Conservation (phyloP, 2,329 filamentous ascomycete species). For the Colletotrichum sp. region DNA sequence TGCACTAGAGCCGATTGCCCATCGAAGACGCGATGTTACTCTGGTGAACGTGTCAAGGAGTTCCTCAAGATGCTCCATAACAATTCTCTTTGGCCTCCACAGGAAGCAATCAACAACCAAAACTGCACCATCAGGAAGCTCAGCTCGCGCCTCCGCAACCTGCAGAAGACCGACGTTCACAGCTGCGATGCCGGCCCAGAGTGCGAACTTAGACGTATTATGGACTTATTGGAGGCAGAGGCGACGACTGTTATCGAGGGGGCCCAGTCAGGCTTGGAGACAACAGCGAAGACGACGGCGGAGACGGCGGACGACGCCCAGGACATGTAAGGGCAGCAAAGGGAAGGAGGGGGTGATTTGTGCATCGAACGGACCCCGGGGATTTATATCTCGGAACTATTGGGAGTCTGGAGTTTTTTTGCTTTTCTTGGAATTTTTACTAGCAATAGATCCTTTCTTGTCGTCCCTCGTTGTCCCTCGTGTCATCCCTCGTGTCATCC, state of each 20-base stretch:
- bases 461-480: neutral
- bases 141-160: neutral
- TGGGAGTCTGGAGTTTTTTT: neutral
- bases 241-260: neutral
- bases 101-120: neutral
- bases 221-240: neutral
- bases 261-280: neutral
- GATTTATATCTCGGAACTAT: neutral
- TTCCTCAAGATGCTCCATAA: neutral
- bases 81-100: neutral
- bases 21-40: neutral
- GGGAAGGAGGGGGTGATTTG: neutral
- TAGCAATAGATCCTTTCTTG: neutral
- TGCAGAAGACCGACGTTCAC: neutral
- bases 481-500: neutral
- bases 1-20: neutral
- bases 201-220: neutral
- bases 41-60: neutral
- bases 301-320: neutral
- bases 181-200: neutral
- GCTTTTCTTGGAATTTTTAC: neutral
- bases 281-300: neutral
- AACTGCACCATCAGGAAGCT: neutral
- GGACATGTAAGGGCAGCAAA: neutral
- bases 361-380: neutral